A percentile compares a stretch with the other conserved stretches of the same genome.
Evolutionary conservation across 257 asterid species (phyloP).

Genomic region (Nicotiana obtusifolia): DNA sequence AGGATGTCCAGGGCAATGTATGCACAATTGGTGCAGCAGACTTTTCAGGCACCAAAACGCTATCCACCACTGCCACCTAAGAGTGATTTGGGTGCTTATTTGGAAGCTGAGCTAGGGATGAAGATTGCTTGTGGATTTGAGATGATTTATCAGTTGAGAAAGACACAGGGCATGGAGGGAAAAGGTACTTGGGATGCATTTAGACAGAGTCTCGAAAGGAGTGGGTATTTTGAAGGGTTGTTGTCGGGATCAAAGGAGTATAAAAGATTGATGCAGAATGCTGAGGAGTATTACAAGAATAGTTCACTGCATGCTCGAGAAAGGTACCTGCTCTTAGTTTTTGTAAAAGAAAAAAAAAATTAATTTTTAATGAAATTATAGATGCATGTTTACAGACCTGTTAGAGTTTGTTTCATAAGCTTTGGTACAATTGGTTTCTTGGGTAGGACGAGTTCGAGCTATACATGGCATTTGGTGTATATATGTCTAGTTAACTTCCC

Average conservation of each 20-base stretch:
- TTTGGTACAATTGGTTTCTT: not conserved
- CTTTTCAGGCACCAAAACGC: slow-evolving; percentile 73
- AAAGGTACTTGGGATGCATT: slow-evolving; percentile 90
- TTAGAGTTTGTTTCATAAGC: not conserved
- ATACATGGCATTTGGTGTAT: not conserved
- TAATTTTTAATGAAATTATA: not conserved
- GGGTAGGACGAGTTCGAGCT: not conserved
- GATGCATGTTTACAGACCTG: not conserved
- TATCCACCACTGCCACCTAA: slow-evolving; percentile 66
- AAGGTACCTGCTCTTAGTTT: slow-evolving; percentile 32
- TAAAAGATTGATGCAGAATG: slow-evolving; percentile 66
- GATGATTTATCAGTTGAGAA: slow-evolving; percentile 82
- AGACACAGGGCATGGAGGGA: slow-evolving; percentile 74
- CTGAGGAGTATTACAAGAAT: slow-evolving; percentile 59
- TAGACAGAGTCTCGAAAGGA: slow-evolving; percentile 54
- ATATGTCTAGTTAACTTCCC: not conserved
- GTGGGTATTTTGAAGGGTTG: slow-evolving; percentile 74
- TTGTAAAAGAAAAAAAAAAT: too few species aligned
- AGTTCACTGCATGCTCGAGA: slow-evolving; percentile 54
- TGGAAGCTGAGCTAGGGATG: slow-evolving; percentile 90
- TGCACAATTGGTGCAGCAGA: slow-evolving; percentile 84
- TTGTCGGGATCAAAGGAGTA: slow-evolving; percentile 75
- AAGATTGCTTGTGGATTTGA: slow-evolving; percentile 90
- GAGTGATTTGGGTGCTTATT: slow-evolving; percentile 45
- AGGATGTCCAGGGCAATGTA: slow-evolving; percentile 94